Percentiles rank a stretch among this genome's conserved stretches.
Conservation (phyloP, 2,329 filamentous ascomycete species). For the Ceratocystis diversiconidia region DNA sequence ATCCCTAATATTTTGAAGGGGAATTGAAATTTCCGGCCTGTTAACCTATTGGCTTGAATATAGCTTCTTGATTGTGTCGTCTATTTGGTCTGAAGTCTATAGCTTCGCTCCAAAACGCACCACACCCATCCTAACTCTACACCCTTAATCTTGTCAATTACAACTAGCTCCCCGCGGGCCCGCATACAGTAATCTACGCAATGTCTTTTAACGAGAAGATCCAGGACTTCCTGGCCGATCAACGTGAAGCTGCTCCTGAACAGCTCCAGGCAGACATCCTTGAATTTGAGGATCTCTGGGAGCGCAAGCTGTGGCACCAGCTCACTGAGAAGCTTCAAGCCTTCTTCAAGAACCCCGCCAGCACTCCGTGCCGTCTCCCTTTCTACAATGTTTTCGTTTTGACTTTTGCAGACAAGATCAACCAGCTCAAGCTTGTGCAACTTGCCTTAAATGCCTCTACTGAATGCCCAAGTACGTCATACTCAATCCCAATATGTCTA, state of each 20-base stretch:
- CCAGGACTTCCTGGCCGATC: slow-evolving; percentile 78
- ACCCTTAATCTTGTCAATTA: background rate
- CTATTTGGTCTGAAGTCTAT: background rate
- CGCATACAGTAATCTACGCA: background rate
- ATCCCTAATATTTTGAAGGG: too few species aligned
- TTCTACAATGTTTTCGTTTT: slow-evolving; percentile 93
- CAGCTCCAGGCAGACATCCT: slow-evolving; percentile 80
- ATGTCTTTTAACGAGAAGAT: slow-evolving; percentile 53
- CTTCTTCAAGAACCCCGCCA: slow-evolving; percentile 74
- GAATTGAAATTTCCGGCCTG: background rate
- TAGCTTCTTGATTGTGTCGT: background rate
- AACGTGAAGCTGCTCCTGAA: slow-evolving; percentile 75
- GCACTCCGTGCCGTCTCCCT: slow-evolving; percentile 67
- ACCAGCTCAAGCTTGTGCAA: slow-evolving; percentile 91
- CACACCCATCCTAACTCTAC: background rate
- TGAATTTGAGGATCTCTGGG: slow-evolving; percentile 92
- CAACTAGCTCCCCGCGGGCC: background rate
- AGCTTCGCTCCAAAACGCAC: background rate
- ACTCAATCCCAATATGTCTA: background rate
- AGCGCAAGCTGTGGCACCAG: slow-evolving; percentile 98
- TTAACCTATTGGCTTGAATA: background rate
- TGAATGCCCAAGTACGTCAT: slow-evolving; percentile 56
- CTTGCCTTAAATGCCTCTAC: slow-evolving; percentile 76
- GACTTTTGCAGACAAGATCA: slow-evolving; percentile 96
- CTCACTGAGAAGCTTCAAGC: slow-evolving; percentile 77